Evolutionary conservation across 2,329 filamentous ascomycete species (phyloP).

Genomic region (Fusarium coffeatum): DNA sequence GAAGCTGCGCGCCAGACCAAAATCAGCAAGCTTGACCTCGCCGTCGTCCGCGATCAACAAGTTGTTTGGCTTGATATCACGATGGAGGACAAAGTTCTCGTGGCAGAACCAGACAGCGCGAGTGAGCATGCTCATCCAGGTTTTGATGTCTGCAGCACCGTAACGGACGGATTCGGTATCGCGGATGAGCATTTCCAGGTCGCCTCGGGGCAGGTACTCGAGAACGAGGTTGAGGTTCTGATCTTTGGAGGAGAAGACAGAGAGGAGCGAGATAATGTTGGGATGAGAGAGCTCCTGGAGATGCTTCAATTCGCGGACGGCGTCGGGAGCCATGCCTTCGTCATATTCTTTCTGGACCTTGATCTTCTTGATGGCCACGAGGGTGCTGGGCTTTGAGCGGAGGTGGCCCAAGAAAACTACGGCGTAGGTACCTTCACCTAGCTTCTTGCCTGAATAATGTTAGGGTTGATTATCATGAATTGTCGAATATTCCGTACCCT

Average conservation of each 20-base stretch:
- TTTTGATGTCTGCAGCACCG: conserved; percentile 90
- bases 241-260: conserved; percentile 95
- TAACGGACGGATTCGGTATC: conserved; percentile 84
- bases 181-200: conserved; percentile 93
- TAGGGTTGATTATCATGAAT: not conserved
- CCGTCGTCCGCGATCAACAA: conserved; percentile 92
- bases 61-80: conserved; percentile 99
- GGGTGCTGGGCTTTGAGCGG: conserved; percentile 74
- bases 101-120: conserved; percentile 97
- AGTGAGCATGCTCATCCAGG: conserved; percentile 98
- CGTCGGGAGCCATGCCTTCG: conserved; percentile 93
- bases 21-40: conserved; percentile 96
- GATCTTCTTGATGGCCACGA: conserved; percentile 95
- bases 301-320: conserved; percentile 94
- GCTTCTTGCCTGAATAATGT: conserved; percentile 75
- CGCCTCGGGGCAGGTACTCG: conserved; percentile 92
- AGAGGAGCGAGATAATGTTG: conserved; percentile 92
- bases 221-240: conserved; percentile 97
- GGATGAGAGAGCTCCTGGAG: conserved; percentile 94
- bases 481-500: conserved; percentile 64
- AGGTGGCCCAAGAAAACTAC: conserved; percentile 92
- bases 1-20: conserved; percentile 90
- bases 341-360: conserved; percentile 87
- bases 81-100: conserved; percentile 91
- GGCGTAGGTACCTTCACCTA: conserved; percentile 97